Base-by-base conservation (phyloP, 208 protist genomes). In the Histomonas meleagridis region DNA sequence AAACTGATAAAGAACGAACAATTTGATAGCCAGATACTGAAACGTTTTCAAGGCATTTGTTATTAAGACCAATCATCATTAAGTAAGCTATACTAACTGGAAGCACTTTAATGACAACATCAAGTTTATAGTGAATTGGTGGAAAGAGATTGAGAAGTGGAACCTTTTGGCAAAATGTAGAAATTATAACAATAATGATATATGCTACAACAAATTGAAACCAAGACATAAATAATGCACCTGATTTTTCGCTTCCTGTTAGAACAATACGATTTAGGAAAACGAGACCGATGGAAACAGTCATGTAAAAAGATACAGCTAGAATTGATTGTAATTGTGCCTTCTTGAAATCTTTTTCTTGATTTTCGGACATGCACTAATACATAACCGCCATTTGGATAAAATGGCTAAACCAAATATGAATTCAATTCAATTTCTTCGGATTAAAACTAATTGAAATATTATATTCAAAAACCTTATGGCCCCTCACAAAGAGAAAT, bases 1-100 rank as follows among this genome's bases (percentile, higher is more conserved):
- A 53, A 91, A 96, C 95, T n/a, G 92, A 94, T 0, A 96, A 60
- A 28, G 94, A 95, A 53, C 95, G 94, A 10, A 92, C 62, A 40
- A 95, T 81, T 91, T 95, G 93, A 93, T 96, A 96, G 51, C 95
- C 95, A 21, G 93, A 94, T 53, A 96, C 94, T 49, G 93, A 93
- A 12, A 96, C 94, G 35, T 94, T 95, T 92, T 95, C 91, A 9
- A 96, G 92, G 91, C 95, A 96, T 28, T 96, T 90, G 78, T 96
- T 96, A 92, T 96, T 96, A 49, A 95, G 94, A 62, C 92, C 92
- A 35, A 96, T 79, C 95, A 96, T 96, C 26, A 62, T 21, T 2
- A 94, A 91, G 86, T 94, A 95, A 23, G 95, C 62, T 18, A 92
- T 28, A 7, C 94, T 93, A 2, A 96, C 90, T n/a, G 95, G 95